Percentiles rank a stretch among this genome's conserved stretches.
These are phyloP conservation scores for Populus tremula DNA, from an alignment of 345 rosid genomes.

Conservation along the genomic window DNA sequence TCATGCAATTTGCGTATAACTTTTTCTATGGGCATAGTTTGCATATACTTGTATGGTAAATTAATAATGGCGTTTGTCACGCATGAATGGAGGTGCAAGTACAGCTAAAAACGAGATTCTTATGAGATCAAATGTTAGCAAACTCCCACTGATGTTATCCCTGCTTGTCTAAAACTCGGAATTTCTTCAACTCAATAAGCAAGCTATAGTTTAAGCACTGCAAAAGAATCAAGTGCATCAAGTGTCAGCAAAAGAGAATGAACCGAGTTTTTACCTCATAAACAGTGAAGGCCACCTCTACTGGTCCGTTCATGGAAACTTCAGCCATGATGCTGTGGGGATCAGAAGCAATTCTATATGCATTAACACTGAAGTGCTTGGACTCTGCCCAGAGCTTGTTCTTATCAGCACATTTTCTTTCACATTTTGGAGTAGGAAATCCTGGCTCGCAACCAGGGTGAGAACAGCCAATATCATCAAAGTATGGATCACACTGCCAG, in stretches of 20 bases:
- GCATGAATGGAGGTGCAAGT: not conserved
- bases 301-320: slow-evolving; percentile 83
- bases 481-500: slow-evolving; percentile 86
- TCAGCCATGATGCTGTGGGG: slow-evolving; percentile 80
- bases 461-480: slow-evolving; percentile 79
- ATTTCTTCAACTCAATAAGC: not conserved
- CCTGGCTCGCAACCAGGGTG: slow-evolving; percentile 98
- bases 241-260: slow-evolving; percentile 1
- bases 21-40: too few relatives aligned
- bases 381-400: slow-evolving; percentile 74
- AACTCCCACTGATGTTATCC: not conserved
- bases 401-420: slow-evolving; percentile 59
- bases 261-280: slow-evolving; percentile 58
- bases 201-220: not conserved
- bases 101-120: not conserved
- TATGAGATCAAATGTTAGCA: not conserved
- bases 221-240: not conserved
- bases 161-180: not conserved
- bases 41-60: too few relatives aligned
- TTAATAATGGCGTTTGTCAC: not conserved
- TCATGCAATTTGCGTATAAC: not conserved
- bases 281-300: slow-evolving; percentile 86
- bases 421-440: slow-evolving; percentile 79
- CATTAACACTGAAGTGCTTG: slow-evolving; percentile 69
- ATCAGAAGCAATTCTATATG: slow-evolving; percentile 68